Percentiles rank a stretch among this genome's conserved stretches.
Conservation (phyloP, 352 stramenopile species). For the Globisporangium orthogonon region DNA sequence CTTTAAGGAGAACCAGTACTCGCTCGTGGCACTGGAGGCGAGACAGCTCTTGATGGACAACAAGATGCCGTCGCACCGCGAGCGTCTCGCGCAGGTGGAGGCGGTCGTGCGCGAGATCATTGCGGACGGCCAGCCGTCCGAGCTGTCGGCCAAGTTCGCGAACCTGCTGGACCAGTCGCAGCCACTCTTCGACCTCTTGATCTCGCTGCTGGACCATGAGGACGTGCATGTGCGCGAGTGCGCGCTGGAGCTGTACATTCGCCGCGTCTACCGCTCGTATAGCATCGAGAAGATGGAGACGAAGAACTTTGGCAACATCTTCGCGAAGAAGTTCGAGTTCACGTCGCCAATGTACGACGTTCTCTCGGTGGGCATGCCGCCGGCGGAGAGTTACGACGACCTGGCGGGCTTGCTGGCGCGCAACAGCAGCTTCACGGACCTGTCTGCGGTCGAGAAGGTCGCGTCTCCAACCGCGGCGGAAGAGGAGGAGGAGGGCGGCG, state of each 20-base stretch:
- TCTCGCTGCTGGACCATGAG: constrained; percentile 69
- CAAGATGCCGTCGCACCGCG: constrained; percentile 94
- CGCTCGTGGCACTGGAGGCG: constrained; percentile 90
- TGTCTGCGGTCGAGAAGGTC: constrained; percentile 19
- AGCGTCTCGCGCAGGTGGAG: constrained; percentile 83
- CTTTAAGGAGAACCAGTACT: constrained; percentile 90
- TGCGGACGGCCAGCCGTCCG: constrained; percentile 30
- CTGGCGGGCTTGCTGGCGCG: constrained; percentile 60
- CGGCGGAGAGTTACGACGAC: constrained; percentile 82
- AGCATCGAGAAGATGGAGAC: constrained; percentile 80
- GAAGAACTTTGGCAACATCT: constrained; percentile 47
- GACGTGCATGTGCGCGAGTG: constrained; percentile 62
- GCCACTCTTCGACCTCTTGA: constrained; percentile 81
- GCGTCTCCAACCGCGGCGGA: constrained; percentile 10
- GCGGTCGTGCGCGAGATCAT: constrained; percentile 66
- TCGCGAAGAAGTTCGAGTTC: constrained; percentile 86
- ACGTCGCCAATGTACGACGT: constrained; percentile 77
- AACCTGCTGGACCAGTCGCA: constrained; percentile 76
- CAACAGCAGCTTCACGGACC: constrained; percentile 43
- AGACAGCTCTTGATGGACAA: constrained; percentile 95
- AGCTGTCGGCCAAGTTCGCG: constrained; percentile 50
- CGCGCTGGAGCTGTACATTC: constrained; percentile 79
- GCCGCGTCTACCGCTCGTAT: constrained; percentile 84
- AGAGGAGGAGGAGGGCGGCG: constrained; percentile 1
- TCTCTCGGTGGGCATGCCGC: constrained; percentile 60